phyloP scores from a whole-genome alignment of 805 yeast species.

The Candida jianshihensis region DNA sequence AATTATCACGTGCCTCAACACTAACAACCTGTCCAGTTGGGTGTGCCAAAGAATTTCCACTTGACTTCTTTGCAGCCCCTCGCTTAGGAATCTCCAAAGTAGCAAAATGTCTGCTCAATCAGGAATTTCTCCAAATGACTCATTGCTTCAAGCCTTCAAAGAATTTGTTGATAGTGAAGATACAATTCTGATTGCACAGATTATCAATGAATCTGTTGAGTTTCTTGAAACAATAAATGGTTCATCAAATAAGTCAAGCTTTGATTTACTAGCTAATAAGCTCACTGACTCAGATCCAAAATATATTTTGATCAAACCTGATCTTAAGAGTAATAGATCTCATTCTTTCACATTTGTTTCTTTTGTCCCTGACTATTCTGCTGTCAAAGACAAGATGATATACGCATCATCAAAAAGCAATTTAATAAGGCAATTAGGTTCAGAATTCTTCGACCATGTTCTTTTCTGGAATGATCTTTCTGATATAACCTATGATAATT shows the following conservation, averaged over 20 bases:
- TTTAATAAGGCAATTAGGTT: constrained; percentile 67
- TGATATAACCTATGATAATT: constrained; percentile 38
- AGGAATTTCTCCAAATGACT: constrained; percentile 44
- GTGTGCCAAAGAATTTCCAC: no score
- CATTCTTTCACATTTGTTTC: constrained; percentile 52
- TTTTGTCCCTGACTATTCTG: constrained; percentile 81
- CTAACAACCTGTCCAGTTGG: no score
- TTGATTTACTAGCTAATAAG: constrained; percentile 25
- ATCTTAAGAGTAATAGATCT: constrained; percentile 10
- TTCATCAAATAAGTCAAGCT: constrained; percentile 28
- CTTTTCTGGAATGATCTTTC: constrained; percentile 26
- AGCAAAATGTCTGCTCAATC: constrained; percentile 60
- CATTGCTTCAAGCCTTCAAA: constrained; percentile 40
- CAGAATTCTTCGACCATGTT: constrained; percentile 29
- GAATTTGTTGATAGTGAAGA: constrained; percentile 27
- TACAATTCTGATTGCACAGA: constrained; percentile 32
- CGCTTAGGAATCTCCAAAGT: no score
- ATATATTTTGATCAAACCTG: constrained; percentile 42
- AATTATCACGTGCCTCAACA: no score
- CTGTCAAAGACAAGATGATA: constrained; percentile 81
- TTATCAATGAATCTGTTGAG: constrained; percentile 28
- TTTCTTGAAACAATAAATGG: constrained; percentile 28
- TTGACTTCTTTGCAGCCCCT: not conserved
- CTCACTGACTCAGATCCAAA: constrained; percentile 35
- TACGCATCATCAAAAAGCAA: constrained; percentile 88